phyloP scores from a whole-genome alignment of 2,329 filamentous ascomycete genomes.

The Trichoderma sp. region DNA sequence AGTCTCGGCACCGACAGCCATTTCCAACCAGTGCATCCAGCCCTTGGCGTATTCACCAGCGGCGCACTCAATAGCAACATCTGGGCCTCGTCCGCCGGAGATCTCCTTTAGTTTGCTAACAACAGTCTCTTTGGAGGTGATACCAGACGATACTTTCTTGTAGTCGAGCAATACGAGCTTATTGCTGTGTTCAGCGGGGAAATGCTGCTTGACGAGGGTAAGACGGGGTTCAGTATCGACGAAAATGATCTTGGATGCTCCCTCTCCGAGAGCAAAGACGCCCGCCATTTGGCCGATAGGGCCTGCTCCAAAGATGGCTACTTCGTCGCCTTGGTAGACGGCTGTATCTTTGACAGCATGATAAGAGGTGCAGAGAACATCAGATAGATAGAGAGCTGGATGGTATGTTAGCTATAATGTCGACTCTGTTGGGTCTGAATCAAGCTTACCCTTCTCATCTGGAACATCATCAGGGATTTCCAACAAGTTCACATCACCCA shows the following conservation, averaged over 20 bases:
- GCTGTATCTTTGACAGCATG: constrained; percentile 82
- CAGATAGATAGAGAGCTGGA: constrained; percentile 70
- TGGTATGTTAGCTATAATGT: not conserved
- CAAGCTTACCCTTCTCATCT: constrained; percentile 70
- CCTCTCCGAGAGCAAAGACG: constrained; percentile 73
- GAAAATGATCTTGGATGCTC: constrained; percentile 75
- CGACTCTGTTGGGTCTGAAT: too few relatives aligned
- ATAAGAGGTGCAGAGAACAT: constrained; percentile 79
- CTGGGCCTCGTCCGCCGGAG: constrained; percentile 71
- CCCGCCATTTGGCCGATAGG: constrained; percentile 86
- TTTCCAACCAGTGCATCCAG: constrained; percentile 63
- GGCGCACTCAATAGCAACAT: constrained; percentile 71
- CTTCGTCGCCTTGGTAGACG: constrained; percentile 74
- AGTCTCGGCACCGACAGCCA: constrained; percentile 71
- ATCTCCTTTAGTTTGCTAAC: constrained; percentile 74
- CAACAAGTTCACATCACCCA: constrained; percentile 79
- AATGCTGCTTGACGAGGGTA: constrained; percentile 66
- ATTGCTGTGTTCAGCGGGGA: constrained; percentile 51
- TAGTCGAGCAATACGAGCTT: constrained; percentile 73
- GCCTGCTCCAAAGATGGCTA: constrained; percentile 84
- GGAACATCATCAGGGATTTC: constrained; percentile 78
- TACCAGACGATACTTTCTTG: constrained; percentile 59
- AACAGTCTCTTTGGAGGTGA: constrained; percentile 64
- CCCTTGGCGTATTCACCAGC: constrained; percentile 66
- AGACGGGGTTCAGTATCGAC: constrained; percentile 69